A percentile compares a stretch with the other conserved stretches of the same genome.
phyloP scores from a whole-genome alignment of 129 eudicot species.

The Tagetes erecta region DNA sequence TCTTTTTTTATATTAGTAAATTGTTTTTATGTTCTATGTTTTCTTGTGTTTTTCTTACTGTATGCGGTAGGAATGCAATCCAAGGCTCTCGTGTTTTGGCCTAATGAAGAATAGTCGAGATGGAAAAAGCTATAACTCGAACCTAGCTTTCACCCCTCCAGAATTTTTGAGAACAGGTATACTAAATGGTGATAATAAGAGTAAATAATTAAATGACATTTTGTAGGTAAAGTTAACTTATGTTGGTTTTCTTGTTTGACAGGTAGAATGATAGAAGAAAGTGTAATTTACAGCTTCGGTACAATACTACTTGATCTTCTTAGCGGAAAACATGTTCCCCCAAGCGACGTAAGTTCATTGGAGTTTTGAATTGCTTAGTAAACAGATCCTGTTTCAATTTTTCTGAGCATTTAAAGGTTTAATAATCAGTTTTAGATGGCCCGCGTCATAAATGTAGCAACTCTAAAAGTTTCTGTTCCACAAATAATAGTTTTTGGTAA shows the following conservation, averaged over 20 bases:
- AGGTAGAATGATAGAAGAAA: conserved; percentile 94
- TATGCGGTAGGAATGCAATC: conserved; percentile 70
- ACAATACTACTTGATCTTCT: conserved; percentile 90
- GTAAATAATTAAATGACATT: not conserved
- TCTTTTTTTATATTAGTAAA: not conserved
- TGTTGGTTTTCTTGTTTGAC: conserved; percentile 26
- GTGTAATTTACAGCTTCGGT: conserved; percentile 91
- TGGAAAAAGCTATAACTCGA: conserved; percentile 94
- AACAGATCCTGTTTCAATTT: not conserved
- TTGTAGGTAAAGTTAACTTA: not conserved
- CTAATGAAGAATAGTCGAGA: conserved; percentile 96
- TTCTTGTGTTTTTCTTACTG: conserved; percentile 13
- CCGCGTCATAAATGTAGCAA: too few relatives aligned
- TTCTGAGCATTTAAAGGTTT: too few relatives aligned
- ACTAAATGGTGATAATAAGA: not conserved
- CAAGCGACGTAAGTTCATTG: conserved; percentile 66
- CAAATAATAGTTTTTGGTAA: too few relatives aligned
- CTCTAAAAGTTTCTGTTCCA: too few relatives aligned
- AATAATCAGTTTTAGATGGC: too few relatives aligned
- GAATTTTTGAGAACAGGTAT: conserved; percentile 91
- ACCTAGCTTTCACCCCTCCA: conserved; percentile 95
- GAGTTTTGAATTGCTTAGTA: not conserved
- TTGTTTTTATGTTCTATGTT: not conserved
- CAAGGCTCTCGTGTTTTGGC: conserved; percentile 97
- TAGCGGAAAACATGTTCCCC: conserved; percentile 95